A percentile compares a stretch with the other conserved stretches of the same genome.
phyloP scores from a whole-genome alignment of 306 rosid genomes.

The Lablab purpureus region DNA sequence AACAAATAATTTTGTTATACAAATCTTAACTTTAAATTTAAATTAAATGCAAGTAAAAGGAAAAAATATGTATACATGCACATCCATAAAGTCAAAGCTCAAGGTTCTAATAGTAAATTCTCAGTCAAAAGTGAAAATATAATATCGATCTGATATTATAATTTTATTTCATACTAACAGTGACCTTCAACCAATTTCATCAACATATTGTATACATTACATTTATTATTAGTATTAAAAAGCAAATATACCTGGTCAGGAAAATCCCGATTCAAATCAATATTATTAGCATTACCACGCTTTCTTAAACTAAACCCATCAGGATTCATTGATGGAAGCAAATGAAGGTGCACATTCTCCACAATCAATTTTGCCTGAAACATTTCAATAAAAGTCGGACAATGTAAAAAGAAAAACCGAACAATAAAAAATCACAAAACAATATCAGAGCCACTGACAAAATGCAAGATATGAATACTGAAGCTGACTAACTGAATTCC shows the following conservation, averaged over 20 bases:
- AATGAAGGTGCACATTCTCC: conserved; percentile 89
- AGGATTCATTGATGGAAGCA: conserved; percentile 96
- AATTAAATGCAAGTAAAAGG: not conserved
- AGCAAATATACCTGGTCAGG: conserved; percentile 82
- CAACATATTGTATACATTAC: conserved; percentile 27
- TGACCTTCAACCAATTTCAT: conserved; percentile 27
- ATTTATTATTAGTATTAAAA: not conserved
- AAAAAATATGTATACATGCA: not conserved
- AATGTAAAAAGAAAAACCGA: conserved; percentile 30
- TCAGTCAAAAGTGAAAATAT: conserved; percentile 24
- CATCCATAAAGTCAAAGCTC: conserved; percentile 27
- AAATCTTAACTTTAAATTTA: conserved; percentile 14
- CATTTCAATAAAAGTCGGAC: conserved; percentile 37
- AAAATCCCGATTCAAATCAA: conserved; percentile 94
- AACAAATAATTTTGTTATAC: not conserved
- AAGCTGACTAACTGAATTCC: conserved; percentile 15
- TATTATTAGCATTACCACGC: conserved; percentile 84
- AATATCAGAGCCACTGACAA: conserved; percentile 10
- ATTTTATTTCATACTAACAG: conserved; percentile 35
- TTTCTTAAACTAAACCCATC: conserved; percentile 83
- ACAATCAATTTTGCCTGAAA: conserved; percentile 81
- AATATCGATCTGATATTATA: conserved; percentile 26
- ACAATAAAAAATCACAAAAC: conserved; percentile 24
- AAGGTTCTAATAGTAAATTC: not conserved
- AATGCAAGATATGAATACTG: conserved; percentile 20